Evolutionary conservation across 2,329 filamentous ascomycete genomes (phyloP).

Genomic region (Ophiocordyceps camponoti-floridani): DNA sequence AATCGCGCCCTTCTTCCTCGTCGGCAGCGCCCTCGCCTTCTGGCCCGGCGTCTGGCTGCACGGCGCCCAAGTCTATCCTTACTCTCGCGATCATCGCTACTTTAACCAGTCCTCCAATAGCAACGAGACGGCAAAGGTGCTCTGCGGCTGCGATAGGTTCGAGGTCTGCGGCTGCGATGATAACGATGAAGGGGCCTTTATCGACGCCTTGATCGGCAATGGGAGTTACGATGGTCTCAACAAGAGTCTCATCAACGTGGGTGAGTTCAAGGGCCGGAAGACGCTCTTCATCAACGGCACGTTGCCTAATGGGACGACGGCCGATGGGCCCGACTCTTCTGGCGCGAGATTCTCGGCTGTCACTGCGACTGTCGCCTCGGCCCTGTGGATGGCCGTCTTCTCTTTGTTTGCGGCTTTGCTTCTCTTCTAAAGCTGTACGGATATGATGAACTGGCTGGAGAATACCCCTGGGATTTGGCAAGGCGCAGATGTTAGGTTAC

Average conservation of each 20-base stretch:
- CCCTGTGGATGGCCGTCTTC: slow-evolving; percentile 30
- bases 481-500: neutral
- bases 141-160: slow-evolving; percentile 32
- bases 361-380: slow-evolving; percentile 18
- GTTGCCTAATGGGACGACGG: slow-evolving; percentile 48
- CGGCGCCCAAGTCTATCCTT: slow-evolving; percentile 41
- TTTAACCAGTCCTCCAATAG: slow-evolving; percentile 28
- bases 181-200: slow-evolving; percentile 38
- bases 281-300: slow-evolving; percentile 63
- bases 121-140: slow-evolving; percentile 16
- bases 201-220: slow-evolving; percentile 46
- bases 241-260: slow-evolving; percentile 42
- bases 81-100: slow-evolving; percentile 23
- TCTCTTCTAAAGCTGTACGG: slow-evolving; percentile 13
- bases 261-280: slow-evolving; percentile 17
- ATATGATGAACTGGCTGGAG: neutral
- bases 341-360: slow-evolving; percentile 16
- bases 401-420: slow-evolving; percentile 17
- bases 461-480: neutral
- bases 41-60: slow-evolving; percentile 50
- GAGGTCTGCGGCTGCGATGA: slow-evolving; percentile 50
- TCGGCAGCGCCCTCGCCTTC: slow-evolving; percentile 30
- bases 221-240: slow-evolving; percentile 42
- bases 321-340: slow-evolving; percentile 7
- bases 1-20: slow-evolving; percentile 31